Conservation (phyloP, 495 filamentous ascomycete genomes). For the Pseudomonodictys pantanalensis region DNA sequence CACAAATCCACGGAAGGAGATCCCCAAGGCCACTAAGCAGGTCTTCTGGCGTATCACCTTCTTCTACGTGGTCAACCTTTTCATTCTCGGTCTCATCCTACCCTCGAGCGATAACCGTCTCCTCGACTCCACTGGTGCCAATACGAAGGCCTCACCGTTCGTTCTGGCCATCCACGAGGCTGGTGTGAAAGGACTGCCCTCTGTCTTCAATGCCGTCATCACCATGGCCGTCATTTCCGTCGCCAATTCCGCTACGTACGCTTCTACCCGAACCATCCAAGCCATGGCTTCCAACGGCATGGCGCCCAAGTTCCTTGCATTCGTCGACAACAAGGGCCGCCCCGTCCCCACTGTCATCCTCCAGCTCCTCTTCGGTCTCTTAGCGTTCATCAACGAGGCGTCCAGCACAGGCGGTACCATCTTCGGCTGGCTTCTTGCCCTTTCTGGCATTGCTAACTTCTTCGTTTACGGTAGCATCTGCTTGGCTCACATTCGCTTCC, state of each 20-base stretch:
- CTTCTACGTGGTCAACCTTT: constrained; percentile 72
- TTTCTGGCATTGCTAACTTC: constrained; percentile 55
- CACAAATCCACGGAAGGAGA: constrained; percentile 41
- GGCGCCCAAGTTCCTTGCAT: constrained; percentile 57
- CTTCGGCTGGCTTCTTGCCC: constrained; percentile 60
- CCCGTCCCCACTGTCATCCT: constrained; percentile 52
- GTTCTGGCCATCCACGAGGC: constrained; percentile 68
- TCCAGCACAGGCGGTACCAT: constrained; percentile 45
- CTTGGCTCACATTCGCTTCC: constrained; percentile 58
- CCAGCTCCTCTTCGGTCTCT: constrained; percentile 49
- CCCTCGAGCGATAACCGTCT: constrained; percentile 50
- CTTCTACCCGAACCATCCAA: constrained; percentile 38
- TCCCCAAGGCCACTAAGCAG: constrained; percentile 31
- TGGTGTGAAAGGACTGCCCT: constrained; percentile 62
- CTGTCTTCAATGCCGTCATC: constrained; percentile 74
- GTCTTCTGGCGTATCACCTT: constrained; percentile 48
- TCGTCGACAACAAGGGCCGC: constrained; percentile 58
- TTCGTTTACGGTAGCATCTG: constrained; percentile 59
- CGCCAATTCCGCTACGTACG: constrained; percentile 41
- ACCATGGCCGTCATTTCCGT: constrained; percentile 61
- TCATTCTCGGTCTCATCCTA: constrained; percentile 74
- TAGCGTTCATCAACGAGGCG: constrained; percentile 56
- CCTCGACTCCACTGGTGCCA: constrained; percentile 48
- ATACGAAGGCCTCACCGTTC: constrained; percentile 67
- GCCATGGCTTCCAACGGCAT: constrained; percentile 39